Evolutionary conservation across 768 basidiomycete species (phyloP), one percentile per base, ranked within the genome.

Genomic region (Austroboletus eburneus): DNA sequence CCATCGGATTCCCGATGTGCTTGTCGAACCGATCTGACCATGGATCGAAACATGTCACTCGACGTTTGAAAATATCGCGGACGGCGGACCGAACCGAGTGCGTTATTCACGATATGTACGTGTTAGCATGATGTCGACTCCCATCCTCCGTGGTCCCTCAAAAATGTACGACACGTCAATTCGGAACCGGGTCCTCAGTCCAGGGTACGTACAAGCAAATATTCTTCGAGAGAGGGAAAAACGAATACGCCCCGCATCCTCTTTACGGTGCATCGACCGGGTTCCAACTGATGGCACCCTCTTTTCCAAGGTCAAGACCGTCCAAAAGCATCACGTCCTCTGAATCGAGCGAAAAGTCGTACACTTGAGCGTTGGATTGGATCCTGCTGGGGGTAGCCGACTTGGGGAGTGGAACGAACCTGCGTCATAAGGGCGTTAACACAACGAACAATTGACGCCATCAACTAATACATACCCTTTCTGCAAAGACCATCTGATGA

Each of bases 401-500:
- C 67, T 94, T 94, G 2, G 91, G 88, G 9, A 97, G 76, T 0
- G 89, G 87, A 0, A 90, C 75, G 55, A 79, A 89, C 16, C 91
- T 92, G 48, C 12, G n/a, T n/a, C n/a, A n/a, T n/a, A n/a, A n/a
- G n/a, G n/a, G n/a, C n/a, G n/a, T n/a, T n/a, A n/a, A n/a, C n/a
- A n/a, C n/a, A n/a, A n/a, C n/a, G n/a, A n/a, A n/a, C n/a, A n/a
- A n/a, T n/a, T n/a, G n/a, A n/a, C n/a, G n/a, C n/a, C n/a, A n/a
- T n/a, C n/a, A n/a, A n/a, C n/a, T n/a, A n/a, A 38, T 45, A 68
- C 78, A 40, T 56, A 87, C 87, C 83, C 82, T 58, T 77, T 80
- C 63, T 96, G 93, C 30, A 97, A 69, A 23, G 91, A 93, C 90
- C 92, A 96, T 20, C 94, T 79, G 46, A 96, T 69, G 14, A 96